Evolutionary conservation across 805 yeast genomes (phyloP), one percentile per base, ranked within the genome.

Genomic region (Yamadazyma sp.): DNA sequence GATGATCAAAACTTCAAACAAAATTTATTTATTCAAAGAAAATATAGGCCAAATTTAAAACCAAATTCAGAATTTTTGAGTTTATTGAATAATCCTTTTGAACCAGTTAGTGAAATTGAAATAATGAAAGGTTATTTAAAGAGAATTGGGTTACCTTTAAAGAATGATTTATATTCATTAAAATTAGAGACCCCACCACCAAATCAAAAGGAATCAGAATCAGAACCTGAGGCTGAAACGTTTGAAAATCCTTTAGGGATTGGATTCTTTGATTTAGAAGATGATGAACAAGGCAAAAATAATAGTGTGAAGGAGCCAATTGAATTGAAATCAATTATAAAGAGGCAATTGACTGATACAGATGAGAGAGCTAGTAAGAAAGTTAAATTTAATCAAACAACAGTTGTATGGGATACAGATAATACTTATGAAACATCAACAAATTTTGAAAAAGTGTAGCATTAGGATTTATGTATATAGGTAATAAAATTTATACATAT

Each of bases 361-460:
- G 13, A 28, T 16, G 14, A 12, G 33, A 39, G 22, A 30, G 41
- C 40, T 9, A 46, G 44, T 7, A 62, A 65, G 43, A 47, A 58
- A 27, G 70, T 65, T 1, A 47, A 70, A 30, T 65, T 63, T 37
- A 58, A 31, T 24, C 12, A n/a, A n/a, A n/a, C n/a, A n/a, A n/a
- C n/a, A n/a, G n/a, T n/a, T n/a, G n/a, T n/a, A n/a, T n/a, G n/a
- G n/a, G n/a, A n/a, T n/a, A n/a, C n/a, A n/a, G n/a, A n/a, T n/a
- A n/a, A n/a, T n/a, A n/a, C n/a, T n/a, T n/a, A n/a, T n/a, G n/a
- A n/a, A n/a, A n/a, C n/a, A n/a, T n/a, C n/a, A n/a, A n/a, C n/a
- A n/a, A n/a, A n/a, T n/a, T n/a, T n/a, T n/a, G n/a, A n/a, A n/a
- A n/a, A n/a, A n/a, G n/a, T n/a, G n/a, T n/a, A n/a, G 18, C 25